A percentile compares a stretch with the other conserved stretches of the same genome.
These are phyloP conservation scores for Phaeosphaeriaceae sp. DNA, from an alignment of 2,329 filamentous ascomycete species.

Conservation along the genomic window DNA sequence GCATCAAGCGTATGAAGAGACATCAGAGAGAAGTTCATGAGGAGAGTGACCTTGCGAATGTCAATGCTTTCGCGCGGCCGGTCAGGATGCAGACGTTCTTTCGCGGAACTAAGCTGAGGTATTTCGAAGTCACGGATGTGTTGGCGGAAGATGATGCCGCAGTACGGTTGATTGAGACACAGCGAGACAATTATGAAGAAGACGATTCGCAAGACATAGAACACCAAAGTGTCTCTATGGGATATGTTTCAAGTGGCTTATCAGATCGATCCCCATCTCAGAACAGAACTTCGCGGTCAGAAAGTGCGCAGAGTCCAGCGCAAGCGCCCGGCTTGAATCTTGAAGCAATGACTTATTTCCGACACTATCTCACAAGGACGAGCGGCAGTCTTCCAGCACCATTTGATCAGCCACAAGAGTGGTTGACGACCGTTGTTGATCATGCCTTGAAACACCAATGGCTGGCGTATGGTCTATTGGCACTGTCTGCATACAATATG, in stretches of 20 bases:
- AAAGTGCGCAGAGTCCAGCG: background rate
- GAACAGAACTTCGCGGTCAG: background rate
- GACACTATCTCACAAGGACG: constrained; percentile 32
- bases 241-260: background rate
- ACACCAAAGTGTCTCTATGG: background rate
- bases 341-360: constrained; percentile 32
- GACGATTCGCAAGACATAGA: background rate
- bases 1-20: constrained; percentile 45
- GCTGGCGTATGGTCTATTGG: constrained; percentile 38
- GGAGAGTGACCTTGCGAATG: constrained; percentile 3
- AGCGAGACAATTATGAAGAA: background rate
- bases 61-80: constrained; percentile 11
- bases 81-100: constrained; percentile 49
- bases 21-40: constrained; percentile 41
- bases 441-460: constrained; percentile 25
- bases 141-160: background rate
- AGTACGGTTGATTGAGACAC: background rate
- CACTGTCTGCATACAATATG: constrained; percentile 29
- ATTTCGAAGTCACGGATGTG: constrained; percentile 44
- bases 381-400: constrained; percentile 17
- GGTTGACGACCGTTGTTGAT: constrained; percentile 23
- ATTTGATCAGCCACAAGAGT: constrained; percentile 19
- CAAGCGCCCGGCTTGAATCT: constrained; percentile 17
- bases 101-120: constrained; percentile 46
- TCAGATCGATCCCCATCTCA: background rate